These are phyloP conservation scores for Huntiella moniliformis DNA, from an alignment of 2,329 filamentous ascomycete species.

Conservation along the genomic window DNA sequence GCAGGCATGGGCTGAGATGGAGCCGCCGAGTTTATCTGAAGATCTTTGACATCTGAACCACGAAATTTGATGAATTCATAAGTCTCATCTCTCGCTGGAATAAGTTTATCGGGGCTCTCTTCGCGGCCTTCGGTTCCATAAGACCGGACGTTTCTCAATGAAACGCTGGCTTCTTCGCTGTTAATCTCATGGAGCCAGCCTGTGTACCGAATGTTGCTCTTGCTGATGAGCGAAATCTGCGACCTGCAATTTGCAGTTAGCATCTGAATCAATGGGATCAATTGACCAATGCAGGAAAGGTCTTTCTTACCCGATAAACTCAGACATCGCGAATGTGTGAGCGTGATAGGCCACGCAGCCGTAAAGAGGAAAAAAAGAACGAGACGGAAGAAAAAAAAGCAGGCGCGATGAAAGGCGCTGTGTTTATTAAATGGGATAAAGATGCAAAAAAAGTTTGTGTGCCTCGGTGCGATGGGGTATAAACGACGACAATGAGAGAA, in stretches of 20 bases:
- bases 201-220: slow-evolving; percentile 96
- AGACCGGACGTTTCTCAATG: slow-evolving; percentile 86
- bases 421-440: slow-evolving; percentile 1
- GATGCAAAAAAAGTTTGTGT: neutral
- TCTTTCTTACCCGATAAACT: slow-evolving; percentile 36
- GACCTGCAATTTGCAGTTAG: slow-evolving; percentile 37
- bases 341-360: slow-evolving; percentile 23
- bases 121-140: slow-evolving; percentile 84
- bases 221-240: slow-evolving; percentile 90
- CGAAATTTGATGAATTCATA: slow-evolving; percentile 99
- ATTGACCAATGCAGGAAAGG: slow-evolving; percentile 13
- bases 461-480: no score
- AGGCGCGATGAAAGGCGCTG: slow-evolving; percentile 4
- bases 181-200: slow-evolving; percentile 96
- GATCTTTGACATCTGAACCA: slow-evolving; percentile 94
- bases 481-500: slow-evolving; percentile 2
- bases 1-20: slow-evolving; percentile 57
- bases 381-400: slow-evolving; percentile 11
- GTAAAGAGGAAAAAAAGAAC: slow-evolving; percentile 14
- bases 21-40: slow-evolving; percentile 74
- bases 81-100: slow-evolving; percentile 53
- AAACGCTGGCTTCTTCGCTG: slow-evolving; percentile 89
- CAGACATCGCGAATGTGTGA: slow-evolving; percentile 32
- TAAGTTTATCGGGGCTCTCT: slow-evolving; percentile 48
- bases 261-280: slow-evolving; percentile 15